Base-by-base conservation (phyloP, 2,329 filamentous ascomycete species). In the Aspergillus aculeatinus region DNA sequence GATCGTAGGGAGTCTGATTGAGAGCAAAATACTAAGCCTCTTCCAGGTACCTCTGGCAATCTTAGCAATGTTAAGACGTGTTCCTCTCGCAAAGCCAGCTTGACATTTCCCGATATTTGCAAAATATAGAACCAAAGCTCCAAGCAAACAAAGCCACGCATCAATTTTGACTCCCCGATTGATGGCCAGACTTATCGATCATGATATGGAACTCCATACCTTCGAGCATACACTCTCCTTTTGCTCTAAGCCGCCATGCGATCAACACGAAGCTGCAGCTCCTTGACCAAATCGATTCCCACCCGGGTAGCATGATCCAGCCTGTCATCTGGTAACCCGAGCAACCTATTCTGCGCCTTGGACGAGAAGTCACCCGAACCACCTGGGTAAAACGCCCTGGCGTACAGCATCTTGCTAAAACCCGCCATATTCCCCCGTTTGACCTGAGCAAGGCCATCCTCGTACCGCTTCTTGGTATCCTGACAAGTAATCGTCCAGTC, bases 401-500 rank as follows among this genome's bases (percentile, higher is more conserved):
- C 72, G 66, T 88, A 89, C 68, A 90, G 78, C 60, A 80, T 55
- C 66, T 79, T 78, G 2, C 66, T 70, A 63, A 81, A 85, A 0
- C 80, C 86, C 14, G 66, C 67, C 55, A 55, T 66, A 19, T 80
- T 79, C 27, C 79, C 82, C 11, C 61, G 55, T 60, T 81, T 70
- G 7, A 89, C 51, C 21, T 71, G 70, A 55, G 78, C 78, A 58
- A 78, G 62, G 0, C 80, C 86, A 1, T 81, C 77, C 55, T 76
- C 70, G 62, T 80, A 85, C 23, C 86, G 79, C 69, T 83, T 72
- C 47, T 75, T 63, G 1, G 77, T 73, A 0, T 71, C 65, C 72
- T 87, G 81, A 7, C 80, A 72, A 1, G 68, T 76, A 58, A 90
- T 80, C 2, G 69, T 79, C 88, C 88, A 91, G 66, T 89, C 87